Percentiles rank a stretch among this genome's conserved stretches.
phyloP scores from a whole-genome alignment of 495 filamentous ascomycete genomes.

The Neurospora sp. region DNA sequence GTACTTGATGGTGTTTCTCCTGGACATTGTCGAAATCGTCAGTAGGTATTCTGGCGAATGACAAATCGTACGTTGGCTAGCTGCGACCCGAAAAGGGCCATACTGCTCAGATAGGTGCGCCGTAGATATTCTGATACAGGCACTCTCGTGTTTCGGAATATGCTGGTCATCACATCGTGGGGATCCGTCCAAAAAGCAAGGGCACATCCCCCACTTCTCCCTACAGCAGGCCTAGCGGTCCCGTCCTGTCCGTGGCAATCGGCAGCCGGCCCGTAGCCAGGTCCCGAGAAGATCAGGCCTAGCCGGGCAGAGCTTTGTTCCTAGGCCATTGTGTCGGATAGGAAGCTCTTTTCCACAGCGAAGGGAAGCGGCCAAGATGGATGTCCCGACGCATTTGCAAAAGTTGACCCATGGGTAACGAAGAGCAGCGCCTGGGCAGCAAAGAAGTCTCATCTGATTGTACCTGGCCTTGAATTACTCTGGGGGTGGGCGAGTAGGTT shows the following conservation, averaged over 20 bases:
- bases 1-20: neutral
- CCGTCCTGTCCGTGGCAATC: neutral
- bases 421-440: neutral
- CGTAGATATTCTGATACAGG: conserved; percentile 8
- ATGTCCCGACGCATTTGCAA: neutral
- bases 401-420: neutral
- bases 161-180: conserved; percentile 8
- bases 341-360: neutral
- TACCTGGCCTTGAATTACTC: neutral
- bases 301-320: neutral
- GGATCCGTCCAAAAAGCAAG: conserved; percentile 1
- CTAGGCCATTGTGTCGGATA: neutral
- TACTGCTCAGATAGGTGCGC: neutral
- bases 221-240: neutral
- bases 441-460: neutral
- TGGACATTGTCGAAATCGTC: neutral
- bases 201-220: conserved; percentile 2
- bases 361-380: neutral
- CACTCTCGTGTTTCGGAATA: conserved; percentile 10
- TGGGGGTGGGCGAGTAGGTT: neutral
- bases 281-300: neutral
- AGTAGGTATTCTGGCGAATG: neutral
- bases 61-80: neutral
- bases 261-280: neutral
- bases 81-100: neutral